Evolutionary conservation across 164 flowering plant genomes (phyloP).

Genomic region (Vitis amurensis): DNA sequence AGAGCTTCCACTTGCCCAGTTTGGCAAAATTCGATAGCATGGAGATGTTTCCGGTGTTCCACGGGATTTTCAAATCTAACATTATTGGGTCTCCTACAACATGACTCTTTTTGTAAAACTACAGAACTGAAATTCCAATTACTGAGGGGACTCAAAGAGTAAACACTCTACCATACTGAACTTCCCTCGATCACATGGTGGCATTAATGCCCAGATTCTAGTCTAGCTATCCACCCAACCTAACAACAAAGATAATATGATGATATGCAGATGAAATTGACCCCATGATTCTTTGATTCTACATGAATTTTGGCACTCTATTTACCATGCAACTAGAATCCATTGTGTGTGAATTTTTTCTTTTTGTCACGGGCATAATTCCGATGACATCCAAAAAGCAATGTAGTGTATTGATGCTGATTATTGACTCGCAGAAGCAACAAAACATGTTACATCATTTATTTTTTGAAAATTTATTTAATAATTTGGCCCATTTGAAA

Average conservation of each 20-base stretch:
- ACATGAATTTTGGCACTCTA: no score
- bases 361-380: no score
- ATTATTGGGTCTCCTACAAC: not conserved
- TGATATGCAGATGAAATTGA: not conserved
- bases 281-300: no score
- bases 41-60: not conserved
- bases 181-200: conserved; percentile 1
- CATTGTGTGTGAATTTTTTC: no score
- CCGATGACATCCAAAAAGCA: no score
- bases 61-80: not conserved
- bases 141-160: conserved; percentile 25
- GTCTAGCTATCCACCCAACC: not conserved
- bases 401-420: no score
- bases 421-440: no score
- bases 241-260: not conserved
- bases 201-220: conserved; percentile 1
- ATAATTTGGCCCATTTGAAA: no score
- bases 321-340: no score
- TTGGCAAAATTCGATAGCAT: not conserved
- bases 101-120: not conserved
- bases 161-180: not conserved
- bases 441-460: no score
- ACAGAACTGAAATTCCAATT: conserved; percentile 12
- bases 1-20: not conserved
- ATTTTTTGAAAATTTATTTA: no score